Conservation (phyloP, 2,329 filamentous ascomycete species). For the Colletotrichum echinochloae region DNA sequence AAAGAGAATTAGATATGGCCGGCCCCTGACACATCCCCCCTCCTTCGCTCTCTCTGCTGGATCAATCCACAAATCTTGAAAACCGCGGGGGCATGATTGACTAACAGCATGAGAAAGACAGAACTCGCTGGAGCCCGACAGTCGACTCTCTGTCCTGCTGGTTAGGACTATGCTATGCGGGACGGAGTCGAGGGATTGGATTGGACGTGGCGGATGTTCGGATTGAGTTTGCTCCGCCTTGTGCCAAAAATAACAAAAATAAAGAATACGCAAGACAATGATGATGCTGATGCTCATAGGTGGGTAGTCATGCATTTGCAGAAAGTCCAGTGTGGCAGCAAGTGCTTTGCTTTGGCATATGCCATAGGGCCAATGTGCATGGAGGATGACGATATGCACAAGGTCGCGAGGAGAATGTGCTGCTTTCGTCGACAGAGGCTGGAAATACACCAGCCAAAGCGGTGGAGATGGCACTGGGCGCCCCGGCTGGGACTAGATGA, state of each 20-base stretch:
- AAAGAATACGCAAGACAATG: conserved; percentile 6
- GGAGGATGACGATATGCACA: conserved; percentile 26
- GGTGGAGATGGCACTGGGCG: conserved; percentile 33
- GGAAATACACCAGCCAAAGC: conserved; percentile 7
- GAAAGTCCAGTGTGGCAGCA: background rate
- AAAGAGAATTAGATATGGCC: background rate
- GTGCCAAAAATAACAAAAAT: no score
- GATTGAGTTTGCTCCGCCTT: conserved; percentile 34
- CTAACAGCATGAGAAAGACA: conserved; percentile 16
- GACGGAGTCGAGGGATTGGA: conserved; percentile 12
- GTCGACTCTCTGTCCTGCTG: background rate
- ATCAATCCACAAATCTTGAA: background rate
- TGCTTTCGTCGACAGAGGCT: background rate
- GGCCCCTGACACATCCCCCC: conserved; percentile 10
- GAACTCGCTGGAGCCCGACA: conserved; percentile 25
- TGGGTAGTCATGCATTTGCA: conserved; percentile 8
- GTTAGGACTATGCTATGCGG: conserved; percentile 6
- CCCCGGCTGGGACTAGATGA: conserved; percentile 27
- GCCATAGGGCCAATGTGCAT: conserved; percentile 6
- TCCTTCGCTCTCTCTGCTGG: background rate
- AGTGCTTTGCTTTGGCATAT: conserved; percentile 16
- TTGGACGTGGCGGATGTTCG: conserved; percentile 20
- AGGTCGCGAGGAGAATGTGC: background rate
- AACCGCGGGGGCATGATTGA: conserved; percentile 12
- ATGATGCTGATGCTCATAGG: conserved; percentile 4